Conservation (phyloP, 768 basidiomycete species). For the Serendipita sp. region DNA sequence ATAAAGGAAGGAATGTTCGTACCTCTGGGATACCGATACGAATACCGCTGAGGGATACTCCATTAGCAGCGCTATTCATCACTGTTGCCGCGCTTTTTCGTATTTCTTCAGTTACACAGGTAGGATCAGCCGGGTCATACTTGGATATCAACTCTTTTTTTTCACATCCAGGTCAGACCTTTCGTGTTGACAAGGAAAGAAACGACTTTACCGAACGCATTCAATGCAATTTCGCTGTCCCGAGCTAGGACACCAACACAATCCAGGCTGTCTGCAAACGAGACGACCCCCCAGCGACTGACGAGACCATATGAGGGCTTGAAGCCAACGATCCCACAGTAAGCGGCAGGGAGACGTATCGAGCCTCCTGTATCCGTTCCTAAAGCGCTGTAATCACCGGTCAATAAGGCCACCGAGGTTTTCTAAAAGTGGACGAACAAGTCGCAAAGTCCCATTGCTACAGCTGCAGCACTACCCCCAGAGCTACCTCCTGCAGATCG, state of each 20-base stretch:
- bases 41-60: slow-evolving; percentile 29
- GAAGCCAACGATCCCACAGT: slow-evolving; percentile 80
- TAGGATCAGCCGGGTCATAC: slow-evolving; percentile 60
- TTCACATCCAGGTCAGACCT: neutral
- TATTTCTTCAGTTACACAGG: slow-evolving; percentile 33
- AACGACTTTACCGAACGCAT: slow-evolving; percentile 12
- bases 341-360: slow-evolving; percentile 79
- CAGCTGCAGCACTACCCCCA: slow-evolving; percentile 89
- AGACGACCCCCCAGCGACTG: slow-evolving; percentile 82
- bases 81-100: slow-evolving; percentile 21
- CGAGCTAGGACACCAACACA: slow-evolving; percentile 73
- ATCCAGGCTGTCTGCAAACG: slow-evolving; percentile 89
- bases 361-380: slow-evolving; percentile 96
- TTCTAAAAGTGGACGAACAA: slow-evolving; percentile 38
- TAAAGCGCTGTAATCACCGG: slow-evolving; percentile 35
- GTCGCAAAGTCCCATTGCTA: slow-evolving; percentile 67
- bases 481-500: slow-evolving; percentile 84
- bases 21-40: slow-evolving; percentile 66
- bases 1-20: slow-evolving; percentile 6
- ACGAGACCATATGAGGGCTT: slow-evolving; percentile 92
- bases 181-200: slow-evolving; percentile 11
- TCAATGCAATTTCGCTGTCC: slow-evolving; percentile 16
- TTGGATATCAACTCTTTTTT: slow-evolving; percentile 29
- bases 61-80: neutral
- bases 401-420: neutral